Evolutionary conservation across 176 grass and related monocot genomes (phyloP).

Genomic region (Secale cereale): DNA sequence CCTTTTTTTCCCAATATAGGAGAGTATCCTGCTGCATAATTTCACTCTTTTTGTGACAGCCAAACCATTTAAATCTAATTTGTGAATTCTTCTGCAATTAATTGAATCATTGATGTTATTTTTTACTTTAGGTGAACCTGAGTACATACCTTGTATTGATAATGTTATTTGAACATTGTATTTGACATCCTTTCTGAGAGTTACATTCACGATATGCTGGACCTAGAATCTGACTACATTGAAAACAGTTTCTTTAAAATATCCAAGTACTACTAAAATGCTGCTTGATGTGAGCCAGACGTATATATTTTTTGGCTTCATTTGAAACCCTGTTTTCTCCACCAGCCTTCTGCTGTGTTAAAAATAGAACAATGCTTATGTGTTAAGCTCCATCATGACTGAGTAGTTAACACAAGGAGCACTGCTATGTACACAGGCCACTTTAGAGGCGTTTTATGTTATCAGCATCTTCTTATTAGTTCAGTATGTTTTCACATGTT

Average conservation of each 20-base stretch:
- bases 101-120: neutral
- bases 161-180: neutral
- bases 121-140: neutral
- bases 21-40: neutral
- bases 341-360: neutral
- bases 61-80: neutral
- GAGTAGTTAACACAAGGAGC: neutral
- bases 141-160: neutral
- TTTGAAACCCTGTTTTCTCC: neutral
- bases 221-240: neutral
- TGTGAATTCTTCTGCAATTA: neutral
- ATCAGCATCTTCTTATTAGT: conserved; percentile 9
- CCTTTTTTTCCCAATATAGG: neutral
- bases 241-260: neutral
- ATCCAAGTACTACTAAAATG: neutral
- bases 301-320: neutral
- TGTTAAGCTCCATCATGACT: neutral
- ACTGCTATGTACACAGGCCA: neutral
- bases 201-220: neutral
- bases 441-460: neutral
- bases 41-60: neutral
- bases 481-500: neutral
- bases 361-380: neutral
- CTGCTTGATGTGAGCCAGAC: neutral
- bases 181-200: neutral